Conservation (phyloP, 2,329 filamentous ascomycete genomes). For the Penicillium sp. region DNA sequence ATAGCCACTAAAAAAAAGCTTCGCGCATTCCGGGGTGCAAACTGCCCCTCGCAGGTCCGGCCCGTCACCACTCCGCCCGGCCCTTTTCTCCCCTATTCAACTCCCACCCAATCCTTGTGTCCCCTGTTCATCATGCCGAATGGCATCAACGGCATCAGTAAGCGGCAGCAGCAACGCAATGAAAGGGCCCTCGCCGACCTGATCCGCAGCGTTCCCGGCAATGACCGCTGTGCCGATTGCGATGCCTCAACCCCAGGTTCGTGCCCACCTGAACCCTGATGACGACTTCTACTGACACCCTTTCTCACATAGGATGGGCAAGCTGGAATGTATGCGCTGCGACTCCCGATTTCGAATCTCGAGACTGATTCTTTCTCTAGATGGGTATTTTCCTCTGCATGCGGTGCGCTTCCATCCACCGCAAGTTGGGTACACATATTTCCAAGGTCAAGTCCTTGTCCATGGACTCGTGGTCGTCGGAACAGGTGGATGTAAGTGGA, state of each 20-base stretch:
- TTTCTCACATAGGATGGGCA: slow-evolving; percentile 66
- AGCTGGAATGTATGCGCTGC: slow-evolving; percentile 75
- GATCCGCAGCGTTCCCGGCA: slow-evolving; percentile 75
- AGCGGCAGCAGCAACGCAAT: slow-evolving; percentile 96
- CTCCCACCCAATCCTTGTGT: slow-evolving; percentile 15
- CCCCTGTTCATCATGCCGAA: slow-evolving; percentile 55
- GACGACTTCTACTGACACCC: slow-evolving; percentile 7
- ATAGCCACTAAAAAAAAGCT: neutral
- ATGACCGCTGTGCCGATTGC: slow-evolving; percentile 92
- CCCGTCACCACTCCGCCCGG: slow-evolving; percentile 9
- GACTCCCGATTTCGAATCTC: neutral
- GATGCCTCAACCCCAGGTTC: slow-evolving; percentile 82
- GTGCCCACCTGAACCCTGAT: slow-evolving; percentile 27
- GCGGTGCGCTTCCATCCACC: slow-evolving; percentile 91
- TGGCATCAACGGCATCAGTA: slow-evolving; percentile 69
- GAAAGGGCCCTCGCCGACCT: slow-evolving; percentile 87
- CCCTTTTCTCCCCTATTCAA: slow-evolving; percentile 11
- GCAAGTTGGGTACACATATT: slow-evolving; percentile 94
- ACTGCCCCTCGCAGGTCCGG: slow-evolving; percentile 11
- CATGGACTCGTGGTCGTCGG: slow-evolving; percentile 95
- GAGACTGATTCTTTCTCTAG: slow-evolving; percentile 43
- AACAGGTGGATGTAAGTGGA: slow-evolving; percentile 81
- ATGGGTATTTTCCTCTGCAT: slow-evolving; percentile 95
- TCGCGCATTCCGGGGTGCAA: slow-evolving; percentile 1
- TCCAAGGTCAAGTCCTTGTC: slow-evolving; percentile 98